A percentile compares a stretch with the other conserved stretches of the same genome.
Evolutionary conservation across 2,329 filamentous ascomycete genomes (phyloP).

Genomic region (Diaporthe citri): DNA sequence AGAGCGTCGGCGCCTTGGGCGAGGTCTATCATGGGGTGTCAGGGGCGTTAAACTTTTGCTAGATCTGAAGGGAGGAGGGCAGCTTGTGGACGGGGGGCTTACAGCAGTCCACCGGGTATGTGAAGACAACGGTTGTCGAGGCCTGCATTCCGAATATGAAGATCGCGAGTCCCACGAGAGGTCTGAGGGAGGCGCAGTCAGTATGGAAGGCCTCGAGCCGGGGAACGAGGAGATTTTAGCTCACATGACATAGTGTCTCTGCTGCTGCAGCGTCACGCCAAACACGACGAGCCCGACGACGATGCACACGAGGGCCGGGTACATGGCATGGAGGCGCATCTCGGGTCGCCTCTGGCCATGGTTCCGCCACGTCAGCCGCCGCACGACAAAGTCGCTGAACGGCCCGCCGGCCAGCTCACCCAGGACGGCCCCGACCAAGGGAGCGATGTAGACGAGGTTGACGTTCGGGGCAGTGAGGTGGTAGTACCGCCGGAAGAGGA

Average conservation of each 20-base stretch:
- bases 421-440: not conserved
- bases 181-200: not conserved
- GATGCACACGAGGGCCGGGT: not conserved
- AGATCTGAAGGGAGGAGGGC: no score
- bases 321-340: constrained; percentile 2
- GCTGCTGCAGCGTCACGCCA: not conserved
- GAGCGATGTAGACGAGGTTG: constrained; percentile 2
- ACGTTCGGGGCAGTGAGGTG: not conserved
- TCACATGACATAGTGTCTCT: not conserved
- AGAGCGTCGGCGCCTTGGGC: not conserved
- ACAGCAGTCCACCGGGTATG: not conserved
- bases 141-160: constrained; percentile 7
- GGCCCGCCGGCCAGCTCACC: not conserved
- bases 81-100: not conserved
- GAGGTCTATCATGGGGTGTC: no score
- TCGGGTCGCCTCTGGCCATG: not conserved
- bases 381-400: not conserved
- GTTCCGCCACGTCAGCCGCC: not conserved
- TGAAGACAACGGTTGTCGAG: not conserved
- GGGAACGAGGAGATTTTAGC: not conserved
- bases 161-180: not conserved
- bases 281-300: not conserved
- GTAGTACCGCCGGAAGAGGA: not conserved
- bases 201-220: not conserved
- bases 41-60: no score